Evolutionary conservation across 1,284 basidiomycete species (phyloP).

Genomic region (Pseudozyma sp.): DNA sequence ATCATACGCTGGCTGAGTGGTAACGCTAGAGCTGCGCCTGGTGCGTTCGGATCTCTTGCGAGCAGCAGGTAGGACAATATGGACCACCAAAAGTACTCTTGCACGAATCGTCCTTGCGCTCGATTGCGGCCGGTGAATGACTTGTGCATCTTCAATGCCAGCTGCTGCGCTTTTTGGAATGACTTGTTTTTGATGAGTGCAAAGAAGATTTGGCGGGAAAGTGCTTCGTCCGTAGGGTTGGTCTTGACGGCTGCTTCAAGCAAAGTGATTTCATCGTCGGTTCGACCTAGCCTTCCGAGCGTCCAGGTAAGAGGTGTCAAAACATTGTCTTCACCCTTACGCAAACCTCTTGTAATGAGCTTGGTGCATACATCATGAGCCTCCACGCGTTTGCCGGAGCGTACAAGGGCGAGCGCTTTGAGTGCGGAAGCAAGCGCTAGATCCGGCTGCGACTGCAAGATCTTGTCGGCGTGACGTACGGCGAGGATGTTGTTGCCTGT

Average conservation of each 20-base stretch:
- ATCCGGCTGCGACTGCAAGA: slow-evolving; percentile 46
- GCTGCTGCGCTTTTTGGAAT: slow-evolving; percentile 65
- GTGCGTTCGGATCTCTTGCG: slow-evolving; percentile 48
- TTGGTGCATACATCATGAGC: slow-evolving; percentile 81
- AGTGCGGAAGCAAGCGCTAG: slow-evolving; percentile 71
- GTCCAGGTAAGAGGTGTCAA: slow-evolving; percentile 84
- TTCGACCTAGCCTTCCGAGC: slow-evolving; percentile 78
- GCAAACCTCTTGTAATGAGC: slow-evolving; percentile 78
- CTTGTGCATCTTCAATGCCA: slow-evolving; percentile 48
- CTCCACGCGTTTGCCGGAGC: slow-evolving; percentile 83
- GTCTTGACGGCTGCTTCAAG: slow-evolving; percentile 70
- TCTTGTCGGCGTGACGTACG: slow-evolving; percentile 43
- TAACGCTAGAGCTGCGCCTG: slow-evolving; percentile 75
- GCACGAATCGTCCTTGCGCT: slow-evolving; percentile 80
- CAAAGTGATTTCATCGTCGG: slow-evolving; percentile 70
- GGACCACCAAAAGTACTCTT: slow-evolving; percentile 84
- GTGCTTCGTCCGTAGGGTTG: slow-evolving; percentile 81
- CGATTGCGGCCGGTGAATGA: slow-evolving; percentile 75
- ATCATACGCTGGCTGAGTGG: slow-evolving; percentile 75
- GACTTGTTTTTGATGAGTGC: slow-evolving; percentile 65
- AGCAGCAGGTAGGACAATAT: slow-evolving; percentile 81
- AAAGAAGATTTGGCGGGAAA: slow-evolving; percentile 83
- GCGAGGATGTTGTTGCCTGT: slow-evolving; percentile 47
- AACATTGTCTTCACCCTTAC: slow-evolving; percentile 68
- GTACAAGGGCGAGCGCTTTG: slow-evolving; percentile 83